A percentile compares a stretch with the other conserved stretches of the same genome.
These are phyloP conservation scores for Tephrocybe sp. DNA, from an alignment of 768 basidiomycete genomes.

Conservation along the genomic window DNA sequence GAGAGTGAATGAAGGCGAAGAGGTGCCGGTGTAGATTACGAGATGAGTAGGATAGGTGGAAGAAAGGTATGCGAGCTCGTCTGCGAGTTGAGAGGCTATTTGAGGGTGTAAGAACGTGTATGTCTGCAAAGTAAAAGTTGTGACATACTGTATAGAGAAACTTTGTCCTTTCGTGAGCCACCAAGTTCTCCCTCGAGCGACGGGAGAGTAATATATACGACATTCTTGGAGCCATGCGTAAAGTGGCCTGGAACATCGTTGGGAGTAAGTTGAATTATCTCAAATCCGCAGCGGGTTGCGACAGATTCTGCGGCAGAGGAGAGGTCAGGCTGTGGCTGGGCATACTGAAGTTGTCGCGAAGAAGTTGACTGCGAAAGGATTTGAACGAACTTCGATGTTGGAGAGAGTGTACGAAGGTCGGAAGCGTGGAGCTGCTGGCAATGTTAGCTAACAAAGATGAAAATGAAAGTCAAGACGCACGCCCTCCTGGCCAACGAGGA, in stretches of 20 bases:
- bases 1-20: conserved; percentile 17
- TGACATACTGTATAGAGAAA: conserved; percentile 54
- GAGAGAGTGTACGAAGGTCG: conserved; percentile 62
- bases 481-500: conserved; percentile 70
- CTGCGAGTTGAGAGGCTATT: conserved; percentile 43
- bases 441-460: conserved; percentile 1
- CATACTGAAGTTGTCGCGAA: conserved; percentile 62
- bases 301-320: conserved; percentile 40
- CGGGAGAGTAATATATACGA: conserved; percentile 58
- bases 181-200: conserved; percentile 37
- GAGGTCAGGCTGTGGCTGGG: conserved; percentile 32
- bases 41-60: conserved; percentile 57
- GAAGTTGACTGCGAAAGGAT: conserved; percentile 48
- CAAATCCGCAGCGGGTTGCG: conserved; percentile 51
- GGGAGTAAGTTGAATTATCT: conserved; percentile 38
- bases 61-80: conserved; percentile 47
- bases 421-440: conserved; percentile 64
- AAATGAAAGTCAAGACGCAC: conserved; percentile 37
- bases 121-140: neutral
- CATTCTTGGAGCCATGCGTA: conserved; percentile 43
- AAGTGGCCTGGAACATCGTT: conserved; percentile 29
- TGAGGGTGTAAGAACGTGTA: conserved; percentile 1
- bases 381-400: conserved; percentile 46
- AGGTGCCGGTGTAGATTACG: conserved; percentile 62
- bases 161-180: conserved; percentile 40